Evolutionary conservation across 805 yeast species (phyloP).

Genomic region (Ogataea siamensis): DNA sequence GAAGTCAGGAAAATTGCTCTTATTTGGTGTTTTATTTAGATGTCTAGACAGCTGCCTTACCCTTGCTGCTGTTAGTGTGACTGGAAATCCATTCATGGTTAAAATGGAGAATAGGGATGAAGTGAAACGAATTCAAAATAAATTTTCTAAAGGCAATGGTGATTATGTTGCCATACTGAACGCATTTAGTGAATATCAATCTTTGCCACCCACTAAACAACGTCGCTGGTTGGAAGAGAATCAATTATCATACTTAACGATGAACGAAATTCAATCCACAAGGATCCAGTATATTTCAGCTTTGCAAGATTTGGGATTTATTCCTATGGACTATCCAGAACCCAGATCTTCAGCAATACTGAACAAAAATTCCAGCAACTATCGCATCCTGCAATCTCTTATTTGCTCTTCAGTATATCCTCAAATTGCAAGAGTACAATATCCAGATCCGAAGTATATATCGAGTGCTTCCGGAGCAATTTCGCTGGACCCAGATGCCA

Average conservation of each 20-base stretch:
- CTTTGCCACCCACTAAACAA: conserved; percentile 30
- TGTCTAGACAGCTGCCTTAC: conserved; percentile 76
- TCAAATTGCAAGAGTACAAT: conserved; percentile 72
- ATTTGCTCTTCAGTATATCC: conserved; percentile 84
- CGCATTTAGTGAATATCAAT: conserved; percentile 55
- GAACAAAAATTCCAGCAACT: conserved; percentile 52
- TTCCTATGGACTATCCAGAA: conserved; percentile 49
- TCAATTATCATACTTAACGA: conserved; percentile 56
- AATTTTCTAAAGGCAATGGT: conserved; percentile 56
- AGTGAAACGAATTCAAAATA: conserved; percentile 46
- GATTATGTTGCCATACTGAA: conserved; percentile 69
- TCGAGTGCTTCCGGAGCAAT: conserved; percentile 75
- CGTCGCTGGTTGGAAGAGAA: conserved; percentile 53
- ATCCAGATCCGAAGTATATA: conserved; percentile 76
- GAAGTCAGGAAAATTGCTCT: conserved; percentile 76
- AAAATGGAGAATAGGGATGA: conserved; percentile 62
- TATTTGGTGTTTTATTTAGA: conserved; percentile 79
- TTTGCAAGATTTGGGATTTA: conserved; percentile 75
- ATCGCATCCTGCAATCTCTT: conserved; percentile 57
- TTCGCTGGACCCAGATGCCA: conserved; percentile 82
- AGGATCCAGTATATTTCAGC: conserved; percentile 65
- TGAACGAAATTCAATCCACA: conserved; percentile 71
- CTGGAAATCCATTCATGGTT: conserved; percentile 70
- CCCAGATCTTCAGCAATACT: conserved; percentile 28
- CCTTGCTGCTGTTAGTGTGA: conserved; percentile 71